Conservation (phyloP, 192 early-diverging fungal genomes). For the Backusella sp. region DNA sequence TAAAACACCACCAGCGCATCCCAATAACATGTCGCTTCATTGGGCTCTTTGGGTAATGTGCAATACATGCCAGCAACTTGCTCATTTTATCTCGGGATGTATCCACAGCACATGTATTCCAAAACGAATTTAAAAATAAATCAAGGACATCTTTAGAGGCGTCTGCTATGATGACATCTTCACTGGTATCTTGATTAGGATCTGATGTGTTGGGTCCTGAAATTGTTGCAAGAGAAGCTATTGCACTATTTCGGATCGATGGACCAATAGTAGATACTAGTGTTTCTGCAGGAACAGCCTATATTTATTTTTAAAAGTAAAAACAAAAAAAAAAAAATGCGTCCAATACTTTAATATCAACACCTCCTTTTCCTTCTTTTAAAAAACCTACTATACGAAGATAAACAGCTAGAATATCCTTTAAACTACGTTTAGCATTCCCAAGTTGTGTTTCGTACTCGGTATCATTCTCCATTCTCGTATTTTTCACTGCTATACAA, state of each 20-base stretch:
- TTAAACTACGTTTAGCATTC: slow-evolving; percentile 27
- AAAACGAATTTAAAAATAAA: slow-evolving; percentile 18
- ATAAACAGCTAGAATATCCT: slow-evolving; percentile 30
- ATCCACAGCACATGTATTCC: slow-evolving; percentile 3
- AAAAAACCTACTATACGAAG: slow-evolving; percentile 25
- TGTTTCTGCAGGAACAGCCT: slow-evolving; percentile 31
- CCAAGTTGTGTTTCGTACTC: slow-evolving; percentile 22
- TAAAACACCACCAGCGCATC: slow-evolving; percentile 35
- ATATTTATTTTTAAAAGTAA: neutral
- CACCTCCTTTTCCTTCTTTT: neutral
- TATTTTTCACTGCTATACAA: neutral
- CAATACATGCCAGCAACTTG: slow-evolving; percentile 9
- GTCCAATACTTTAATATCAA: neutral
- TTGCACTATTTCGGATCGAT: slow-evolving; percentile 14
- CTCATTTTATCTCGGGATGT: slow-evolving; percentile 16
- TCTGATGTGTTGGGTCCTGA: neutral
- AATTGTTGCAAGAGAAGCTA: neutral
- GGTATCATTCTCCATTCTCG: neutral
- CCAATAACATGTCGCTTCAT: slow-evolving; percentile 23
- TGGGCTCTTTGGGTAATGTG: slow-evolving; percentile 8
- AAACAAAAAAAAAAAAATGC: too few species aligned
- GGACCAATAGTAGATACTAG: slow-evolving; percentile 24
- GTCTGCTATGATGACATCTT: slow-evolving; percentile 19
- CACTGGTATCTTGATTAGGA: neutral
- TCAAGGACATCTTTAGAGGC: slow-evolving; percentile 24